Percentiles rank a stretch among this genome's conserved stretches.
phyloP scores from a whole-genome alignment of 257 asterid species.

The Cruciata laevipes region DNA sequence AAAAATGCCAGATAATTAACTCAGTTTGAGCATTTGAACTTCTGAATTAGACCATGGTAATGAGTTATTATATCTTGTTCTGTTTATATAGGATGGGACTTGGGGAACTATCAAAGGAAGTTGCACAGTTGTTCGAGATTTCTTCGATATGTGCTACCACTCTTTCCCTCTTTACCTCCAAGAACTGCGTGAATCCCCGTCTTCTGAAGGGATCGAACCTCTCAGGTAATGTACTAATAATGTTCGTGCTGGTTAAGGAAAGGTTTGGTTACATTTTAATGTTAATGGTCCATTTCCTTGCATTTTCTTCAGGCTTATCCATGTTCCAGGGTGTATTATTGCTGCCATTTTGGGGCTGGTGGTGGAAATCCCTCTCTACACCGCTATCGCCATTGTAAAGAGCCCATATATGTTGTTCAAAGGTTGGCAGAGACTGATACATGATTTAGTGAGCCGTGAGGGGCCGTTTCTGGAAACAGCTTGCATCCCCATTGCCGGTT shows the following conservation, averaged over 20 bases:
- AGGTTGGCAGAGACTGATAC: constrained; percentile 85
- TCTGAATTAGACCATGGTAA: neutral
- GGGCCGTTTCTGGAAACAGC: constrained; percentile 94
- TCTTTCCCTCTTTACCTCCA: constrained; percentile 60
- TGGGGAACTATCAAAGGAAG: constrained; percentile 81
- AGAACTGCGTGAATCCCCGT: constrained; percentile 56
- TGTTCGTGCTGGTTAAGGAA: neutral
- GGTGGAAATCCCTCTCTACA: constrained; percentile 80
- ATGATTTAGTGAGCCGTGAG: constrained; percentile 85
- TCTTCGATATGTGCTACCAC: constrained; percentile 77
- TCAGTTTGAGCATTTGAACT: neutral
- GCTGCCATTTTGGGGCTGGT: constrained; percentile 72
- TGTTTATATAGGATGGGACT: constrained; percentile 68
- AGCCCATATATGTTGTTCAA: constrained; percentile 89
- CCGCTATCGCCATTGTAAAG: constrained; percentile 69
- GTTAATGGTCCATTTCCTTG: neutral
- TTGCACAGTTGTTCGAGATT: constrained; percentile 84
- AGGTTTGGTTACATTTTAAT: neutral
- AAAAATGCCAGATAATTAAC: constrained; percentile 12
- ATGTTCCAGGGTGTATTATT: constrained; percentile 73
- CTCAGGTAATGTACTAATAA: constrained; percentile 59
- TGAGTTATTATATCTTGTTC: neutral
- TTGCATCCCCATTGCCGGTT: constrained; percentile 90
- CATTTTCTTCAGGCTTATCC: constrained; percentile 51
- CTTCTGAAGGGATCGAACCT: constrained; percentile 46